A percentile compares a stretch with the other conserved stretches of the same genome.
These are phyloP conservation scores for Rhodotorula sp. DNA, from an alignment of 1,284 basidiomycete genomes.

Conservation along the genomic window DNA sequence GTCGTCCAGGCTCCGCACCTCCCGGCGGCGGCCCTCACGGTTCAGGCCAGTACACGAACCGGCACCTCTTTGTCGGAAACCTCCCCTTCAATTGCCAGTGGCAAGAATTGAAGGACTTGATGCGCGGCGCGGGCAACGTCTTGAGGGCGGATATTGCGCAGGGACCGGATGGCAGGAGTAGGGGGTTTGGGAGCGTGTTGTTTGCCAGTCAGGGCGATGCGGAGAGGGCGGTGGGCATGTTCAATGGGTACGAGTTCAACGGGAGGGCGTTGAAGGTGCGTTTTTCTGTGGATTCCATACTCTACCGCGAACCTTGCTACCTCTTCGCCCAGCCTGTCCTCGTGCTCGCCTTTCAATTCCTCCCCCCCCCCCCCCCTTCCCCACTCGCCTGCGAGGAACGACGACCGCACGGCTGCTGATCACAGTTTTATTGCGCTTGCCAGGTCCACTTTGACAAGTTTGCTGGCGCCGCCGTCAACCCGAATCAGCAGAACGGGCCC, in stretches of 20 bases:
- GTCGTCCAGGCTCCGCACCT: background rate
- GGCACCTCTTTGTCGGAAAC: slow-evolving; percentile 75
- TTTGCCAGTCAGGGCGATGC: slow-evolving; percentile 83
- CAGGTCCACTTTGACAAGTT: slow-evolving; percentile 73
- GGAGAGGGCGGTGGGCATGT: slow-evolving; percentile 65
- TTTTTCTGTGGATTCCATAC: no score
- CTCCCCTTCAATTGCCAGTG: slow-evolving; percentile 89
- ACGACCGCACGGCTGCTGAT: no score
- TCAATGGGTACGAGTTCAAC: slow-evolving; percentile 64
- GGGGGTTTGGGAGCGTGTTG: slow-evolving; percentile 83
- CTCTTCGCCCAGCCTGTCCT: background rate
- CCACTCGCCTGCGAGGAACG: no score
- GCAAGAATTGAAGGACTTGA: slow-evolving; percentile 98
- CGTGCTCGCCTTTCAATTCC: background rate
- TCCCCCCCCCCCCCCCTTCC: no score
- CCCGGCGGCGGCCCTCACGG: background rate
- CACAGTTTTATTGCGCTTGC: no score
- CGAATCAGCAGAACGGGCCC: background rate
- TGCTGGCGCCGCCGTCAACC: slow-evolving; percentile 15
- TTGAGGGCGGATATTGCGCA: slow-evolving; percentile 87
- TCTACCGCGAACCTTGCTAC: no score
- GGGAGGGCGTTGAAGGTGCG: slow-evolving; percentile 70
- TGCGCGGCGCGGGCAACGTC: slow-evolving; percentile 90
- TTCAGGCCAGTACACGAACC: slow-evolving; percentile 28
- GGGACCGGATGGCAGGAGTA: slow-evolving; percentile 76